These are phyloP conservation scores for Stylonectria norvegica DNA, from an alignment of 2,329 filamentous ascomycete genomes.

Conservation along the genomic window DNA sequence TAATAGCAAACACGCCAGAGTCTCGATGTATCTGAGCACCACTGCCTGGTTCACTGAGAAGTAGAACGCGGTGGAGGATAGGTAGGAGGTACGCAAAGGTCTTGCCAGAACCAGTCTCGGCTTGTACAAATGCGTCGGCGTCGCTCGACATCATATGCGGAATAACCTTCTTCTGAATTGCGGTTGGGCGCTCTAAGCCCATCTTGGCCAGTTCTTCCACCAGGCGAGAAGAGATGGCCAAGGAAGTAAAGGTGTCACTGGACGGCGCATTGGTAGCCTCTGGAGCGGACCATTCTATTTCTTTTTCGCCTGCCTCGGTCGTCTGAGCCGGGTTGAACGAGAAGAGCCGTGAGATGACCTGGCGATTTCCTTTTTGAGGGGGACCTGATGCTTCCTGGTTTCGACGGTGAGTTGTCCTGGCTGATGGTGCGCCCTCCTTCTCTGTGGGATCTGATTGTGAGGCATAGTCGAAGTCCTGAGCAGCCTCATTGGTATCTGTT, in stretches of 20 bases:
- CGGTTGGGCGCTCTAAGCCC: conserved; percentile 83
- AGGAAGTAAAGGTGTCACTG: conserved; percentile 76
- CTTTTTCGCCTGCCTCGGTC: conserved; percentile 54
- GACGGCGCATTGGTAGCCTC: conserved; percentile 90
- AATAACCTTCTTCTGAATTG: conserved; percentile 89
- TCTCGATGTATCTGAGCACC: conserved; percentile 66
- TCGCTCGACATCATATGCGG: conserved; percentile 75
- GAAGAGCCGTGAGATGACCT: conserved; percentile 88
- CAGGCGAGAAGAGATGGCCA: conserved; percentile 77
- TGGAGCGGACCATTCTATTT: conserved; percentile 51
- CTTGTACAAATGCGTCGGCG: conserved; percentile 91
- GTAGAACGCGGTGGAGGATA: conserved; percentile 82
- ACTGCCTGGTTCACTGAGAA: conserved; percentile 60
- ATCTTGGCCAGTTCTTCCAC: conserved; percentile 85
- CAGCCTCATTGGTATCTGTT: conserved; percentile 20
- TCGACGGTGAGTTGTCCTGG: conserved; percentile 16
- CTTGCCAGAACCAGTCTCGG: conserved; percentile 96
- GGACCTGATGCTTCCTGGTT: conserved; percentile 13
- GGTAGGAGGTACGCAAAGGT: conserved; percentile 94
- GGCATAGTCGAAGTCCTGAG: conserved; percentile 14
- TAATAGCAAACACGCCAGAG: conserved; percentile 87
- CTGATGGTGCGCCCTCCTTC: conserved; percentile 15
- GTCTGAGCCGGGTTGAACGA: conserved; percentile 78
- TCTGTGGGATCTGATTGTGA: conserved; percentile 13
- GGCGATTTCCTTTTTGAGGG: conserved; percentile 29